Conservation (phyloP, 371 early-diverging fungal species). For the Mortierella sp. region DNA sequence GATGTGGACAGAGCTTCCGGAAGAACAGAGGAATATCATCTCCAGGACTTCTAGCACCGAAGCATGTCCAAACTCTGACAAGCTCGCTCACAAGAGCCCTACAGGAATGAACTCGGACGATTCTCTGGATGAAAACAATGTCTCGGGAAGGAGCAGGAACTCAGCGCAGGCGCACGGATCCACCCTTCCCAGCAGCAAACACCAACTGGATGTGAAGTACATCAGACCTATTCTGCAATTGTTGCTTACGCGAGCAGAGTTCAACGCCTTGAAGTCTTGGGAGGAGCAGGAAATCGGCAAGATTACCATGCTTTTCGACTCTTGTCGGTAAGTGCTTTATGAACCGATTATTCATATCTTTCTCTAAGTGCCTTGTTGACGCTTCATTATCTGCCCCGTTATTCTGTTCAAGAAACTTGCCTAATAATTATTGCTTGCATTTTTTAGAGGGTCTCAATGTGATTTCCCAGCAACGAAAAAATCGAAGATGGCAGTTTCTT, state of each 20-base stretch:
- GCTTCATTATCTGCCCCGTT: not conserved
- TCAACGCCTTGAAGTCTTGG: conserved; percentile 23
- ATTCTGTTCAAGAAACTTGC: not conserved
- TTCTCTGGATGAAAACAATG: not conserved
- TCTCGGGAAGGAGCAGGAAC: not conserved
- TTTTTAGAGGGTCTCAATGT: not conserved
- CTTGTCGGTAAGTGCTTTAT: conserved; percentile 17
- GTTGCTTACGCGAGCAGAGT: conserved; percentile 46
- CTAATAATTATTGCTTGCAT: not conserved
- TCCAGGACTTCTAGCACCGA: not conserved
- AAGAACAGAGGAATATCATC: not conserved
- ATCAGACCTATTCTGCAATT: conserved; percentile 29
- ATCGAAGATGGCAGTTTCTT: not conserved
- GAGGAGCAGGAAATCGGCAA: conserved; percentile 34
- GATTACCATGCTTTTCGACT: conserved; percentile 36
- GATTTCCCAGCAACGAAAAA: not conserved
- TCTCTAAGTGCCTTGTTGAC: not conserved
- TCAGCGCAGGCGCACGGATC: not conserved
- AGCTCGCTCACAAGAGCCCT: not conserved
- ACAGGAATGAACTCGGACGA: not conserved
- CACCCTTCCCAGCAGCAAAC: not conserved
- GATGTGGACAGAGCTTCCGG: conserved; percentile 9
- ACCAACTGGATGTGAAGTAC: conserved; percentile 21
- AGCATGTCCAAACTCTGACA: not conserved
- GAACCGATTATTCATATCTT: not conserved